Conservation (phyloP, 1,284 basidiomycete genomes). For the Amylostereum areolatum region DNA sequence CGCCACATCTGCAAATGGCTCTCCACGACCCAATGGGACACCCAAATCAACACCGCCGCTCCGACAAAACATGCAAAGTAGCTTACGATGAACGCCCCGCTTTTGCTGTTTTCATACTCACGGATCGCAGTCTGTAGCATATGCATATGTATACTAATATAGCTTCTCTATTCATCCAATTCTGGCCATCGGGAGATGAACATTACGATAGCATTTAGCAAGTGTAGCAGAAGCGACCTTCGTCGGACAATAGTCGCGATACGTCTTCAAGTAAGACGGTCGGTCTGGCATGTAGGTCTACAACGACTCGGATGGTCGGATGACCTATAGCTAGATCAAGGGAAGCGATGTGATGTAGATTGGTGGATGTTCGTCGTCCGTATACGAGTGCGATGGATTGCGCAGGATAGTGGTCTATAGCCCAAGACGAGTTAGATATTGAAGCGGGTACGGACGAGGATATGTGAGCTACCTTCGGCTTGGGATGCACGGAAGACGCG, state of each 20-base stretch:
- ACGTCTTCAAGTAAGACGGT: no score
- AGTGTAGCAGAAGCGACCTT: no score
- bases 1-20: not conserved
- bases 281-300: no score
- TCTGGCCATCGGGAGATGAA: no score
- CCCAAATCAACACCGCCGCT: not conserved
- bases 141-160: no score
- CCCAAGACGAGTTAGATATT: not conserved
- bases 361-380: slow-evolving; percentile 22
- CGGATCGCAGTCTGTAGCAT: no score
- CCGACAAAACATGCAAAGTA: not conserved
- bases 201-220: no score
- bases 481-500: slow-evolving; percentile 41
- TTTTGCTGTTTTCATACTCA: no score
- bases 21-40: not conserved
- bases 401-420: slow-evolving; percentile 42
- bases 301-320: no score
- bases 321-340: slow-evolving; percentile 1
- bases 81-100: no score
- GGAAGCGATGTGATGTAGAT: slow-evolving; percentile 50
- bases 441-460: not conserved
- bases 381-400: slow-evolving; percentile 25
- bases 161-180: no score
- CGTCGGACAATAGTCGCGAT: no score
- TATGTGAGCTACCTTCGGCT: slow-evolving; percentile 44